Base-by-base conservation (phyloP, 768 basidiomycete genomes). In the Pleurotus cornucopiae region DNA sequence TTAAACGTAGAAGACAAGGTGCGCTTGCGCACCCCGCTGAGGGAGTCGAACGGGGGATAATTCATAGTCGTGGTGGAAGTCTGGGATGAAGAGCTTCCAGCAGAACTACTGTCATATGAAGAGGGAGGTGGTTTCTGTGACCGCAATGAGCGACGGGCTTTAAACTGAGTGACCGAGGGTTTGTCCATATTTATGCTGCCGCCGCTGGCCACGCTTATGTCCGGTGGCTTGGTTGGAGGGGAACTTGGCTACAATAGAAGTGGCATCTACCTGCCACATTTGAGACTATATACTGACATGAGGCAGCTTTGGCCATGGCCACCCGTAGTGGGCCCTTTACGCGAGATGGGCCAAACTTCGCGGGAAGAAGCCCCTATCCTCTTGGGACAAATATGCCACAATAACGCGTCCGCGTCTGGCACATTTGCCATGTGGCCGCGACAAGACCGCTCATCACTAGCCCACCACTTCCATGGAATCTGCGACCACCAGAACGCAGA, bases 401-500 rank as follows among this genome's bases (percentile, higher is more conserved):
- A 44, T 44, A 44, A 44, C 41, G 20, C 41, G 41, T 16, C n/a
- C 41, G n/a, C n/a, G 41, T 44, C 41, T n/a, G n/a, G 41, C n/a
- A 5, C n/a, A 44, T 44, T n/a, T 44, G n/a, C n/a, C 41, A 16
- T n/a, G 20, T 21, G 20, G 41, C 41, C n/a, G n/a, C 41, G 41
- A 44, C 41, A 21, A n/a, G 41, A 1, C 20, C n/a, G 20, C 41
- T n/a, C 41, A 44, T 44, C 20, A n/a, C 41, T 16, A 4, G 5
- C 23, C 30, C 30, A 11, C 30, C 30, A 34, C 30, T 34, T 34
- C 30, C 30, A 88, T 88, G 86, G 76, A 86, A 45, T 86, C 86
- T 0, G 73, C 77, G 16, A 72, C 76, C 1, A 71, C 69, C 57
- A 75, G 79, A 60, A 59, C 58, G 2, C 61, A 72, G 40, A 67